phyloP scores from a whole-genome alignment of 352 stramenopile species.

The Pythium monospermum region DNA sequence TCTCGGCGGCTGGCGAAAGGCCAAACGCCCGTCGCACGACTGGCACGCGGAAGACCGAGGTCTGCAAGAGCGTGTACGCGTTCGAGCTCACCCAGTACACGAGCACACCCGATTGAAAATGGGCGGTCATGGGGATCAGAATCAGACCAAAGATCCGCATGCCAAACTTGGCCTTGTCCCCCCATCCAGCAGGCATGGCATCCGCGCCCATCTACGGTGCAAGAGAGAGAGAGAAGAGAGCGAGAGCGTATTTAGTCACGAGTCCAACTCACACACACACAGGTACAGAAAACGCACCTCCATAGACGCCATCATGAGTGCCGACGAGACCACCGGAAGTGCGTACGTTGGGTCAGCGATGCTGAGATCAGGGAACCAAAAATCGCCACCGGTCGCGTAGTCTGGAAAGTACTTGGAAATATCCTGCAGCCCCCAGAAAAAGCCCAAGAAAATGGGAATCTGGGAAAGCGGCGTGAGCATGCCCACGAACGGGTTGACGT shows the following conservation, averaged over 20 bases:
- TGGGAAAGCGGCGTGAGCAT: slow-evolving; percentile 63
- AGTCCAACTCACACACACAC: neutral
- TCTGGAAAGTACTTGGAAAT: slow-evolving; percentile 79
- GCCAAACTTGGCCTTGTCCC: slow-evolving; percentile 69
- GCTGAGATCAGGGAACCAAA: slow-evolving; percentile 82
- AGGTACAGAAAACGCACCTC: slow-evolving; percentile 40
- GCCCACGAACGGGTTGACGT: slow-evolving; percentile 70
- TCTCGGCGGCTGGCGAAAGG: slow-evolving; percentile 13
- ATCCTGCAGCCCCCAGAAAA: slow-evolving; percentile 80
- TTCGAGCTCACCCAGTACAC: slow-evolving; percentile 88
- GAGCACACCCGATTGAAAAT: slow-evolving; percentile 81
- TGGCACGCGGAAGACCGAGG: slow-evolving; percentile 46
- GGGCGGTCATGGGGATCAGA: slow-evolving; percentile 77
- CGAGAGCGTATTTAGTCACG: neutral
- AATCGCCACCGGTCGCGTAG: slow-evolving; percentile 65
- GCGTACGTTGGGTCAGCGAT: slow-evolving; percentile 62
- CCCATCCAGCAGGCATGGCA: slow-evolving; percentile 52
- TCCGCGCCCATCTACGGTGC: slow-evolving; percentile 59
- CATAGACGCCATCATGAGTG: slow-evolving; percentile 71
- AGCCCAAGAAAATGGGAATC: slow-evolving; percentile 82
- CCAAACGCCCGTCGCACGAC: slow-evolving; percentile 43
- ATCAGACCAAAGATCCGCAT: slow-evolving; percentile 69
- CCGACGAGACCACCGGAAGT: slow-evolving; percentile 76
- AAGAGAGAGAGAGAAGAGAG: neutral
- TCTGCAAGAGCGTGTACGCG: slow-evolving; percentile 69